Conservation (phyloP, 116 monocot species). For the Iris pallida region DNA sequence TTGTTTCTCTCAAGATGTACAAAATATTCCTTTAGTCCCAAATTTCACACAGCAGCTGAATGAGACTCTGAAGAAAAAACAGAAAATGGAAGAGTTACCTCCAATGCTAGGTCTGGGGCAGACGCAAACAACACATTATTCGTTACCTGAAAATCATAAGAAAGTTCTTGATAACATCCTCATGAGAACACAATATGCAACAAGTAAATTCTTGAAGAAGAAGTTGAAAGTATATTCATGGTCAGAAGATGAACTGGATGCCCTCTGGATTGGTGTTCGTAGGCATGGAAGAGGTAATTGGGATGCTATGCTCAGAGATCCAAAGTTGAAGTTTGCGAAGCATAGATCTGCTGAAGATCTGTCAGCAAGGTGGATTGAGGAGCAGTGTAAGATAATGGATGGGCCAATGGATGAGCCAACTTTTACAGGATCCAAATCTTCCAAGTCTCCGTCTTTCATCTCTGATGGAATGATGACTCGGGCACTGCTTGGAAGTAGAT, state of each 20-base stretch:
- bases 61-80: conserved; percentile 58
- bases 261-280: conserved; percentile 94
- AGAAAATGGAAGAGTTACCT: conserved; percentile 39
- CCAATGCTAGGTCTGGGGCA: conserved; percentile 41
- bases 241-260: conserved; percentile 98
- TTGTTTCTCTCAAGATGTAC: conserved; percentile 29
- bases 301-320: conserved; percentile 78
- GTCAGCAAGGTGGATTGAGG: conserved; percentile 66
- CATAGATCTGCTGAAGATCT: conserved; percentile 58
- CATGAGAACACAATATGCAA: conserved; percentile 54
- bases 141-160: conserved; percentile 70
- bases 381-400: conserved; percentile 76
- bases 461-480: conserved; percentile 76
- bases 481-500: conserved; percentile 64
- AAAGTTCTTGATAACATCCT: conserved; percentile 84
- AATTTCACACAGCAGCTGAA: conserved; percentile 46
- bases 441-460: conserved; percentile 38
- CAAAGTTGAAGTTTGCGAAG: conserved; percentile 69
- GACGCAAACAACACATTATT: conserved; percentile 25
- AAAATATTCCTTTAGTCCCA: conserved; percentile 47
- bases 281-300: conserved; percentile 94
- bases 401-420: conserved; percentile 13
- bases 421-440: conserved; percentile 19
- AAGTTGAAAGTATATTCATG: conserved; percentile 54
- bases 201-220: conserved; percentile 53